Percentiles rank a stretch among this genome's conserved stretches.
Evolutionary conservation across 805 yeast species (phyloP).

Genomic region (Nakazawaea ishiwadae): DNA sequence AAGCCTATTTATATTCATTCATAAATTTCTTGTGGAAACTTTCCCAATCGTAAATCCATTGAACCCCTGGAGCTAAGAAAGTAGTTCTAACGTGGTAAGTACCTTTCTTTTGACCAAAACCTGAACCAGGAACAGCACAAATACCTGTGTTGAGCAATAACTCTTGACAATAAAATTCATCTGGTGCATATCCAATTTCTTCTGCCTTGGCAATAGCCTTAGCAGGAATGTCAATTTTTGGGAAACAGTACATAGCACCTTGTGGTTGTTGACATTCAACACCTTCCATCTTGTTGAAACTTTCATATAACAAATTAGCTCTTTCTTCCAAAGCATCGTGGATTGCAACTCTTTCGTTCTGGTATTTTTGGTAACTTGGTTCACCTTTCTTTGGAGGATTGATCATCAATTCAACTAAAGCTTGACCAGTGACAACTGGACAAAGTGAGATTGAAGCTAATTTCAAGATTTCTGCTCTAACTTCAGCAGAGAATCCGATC

Average conservation of each 20-base stretch:
- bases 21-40: slow-evolving; percentile 75
- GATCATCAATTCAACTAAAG: slow-evolving; percentile 86
- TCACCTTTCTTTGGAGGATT: slow-evolving; percentile 84
- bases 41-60: slow-evolving; percentile 79
- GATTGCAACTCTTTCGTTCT: slow-evolving; percentile 56
- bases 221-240: slow-evolving; percentile 61
- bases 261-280: slow-evolving; percentile 83
- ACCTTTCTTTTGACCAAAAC: slow-evolving; percentile 89
- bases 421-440: slow-evolving; percentile 94
- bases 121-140: slow-evolving; percentile 96
- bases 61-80: slow-evolving; percentile 90
- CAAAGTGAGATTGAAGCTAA: slow-evolving; percentile 88
- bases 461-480: slow-evolving; percentile 69
- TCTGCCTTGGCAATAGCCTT: slow-evolving; percentile 61
- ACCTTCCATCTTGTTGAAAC: slow-evolving; percentile 76
- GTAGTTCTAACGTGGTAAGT: slow-evolving; percentile 95
- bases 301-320: slow-evolving; percentile 58
- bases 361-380: slow-evolving; percentile 64
- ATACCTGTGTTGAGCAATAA: slow-evolving; percentile 86
- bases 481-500: slow-evolving; percentile 70
- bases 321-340: slow-evolving; percentile 59
- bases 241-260: slow-evolving; percentile 98
- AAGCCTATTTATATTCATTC: slow-evolving; percentile 36
- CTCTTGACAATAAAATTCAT: slow-evolving; percentile 84
- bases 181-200: slow-evolving; percentile 55